phyloP scores from a whole-genome alignment of 2,329 filamentous ascomycete species.

The Diaporthe capsici region DNA sequence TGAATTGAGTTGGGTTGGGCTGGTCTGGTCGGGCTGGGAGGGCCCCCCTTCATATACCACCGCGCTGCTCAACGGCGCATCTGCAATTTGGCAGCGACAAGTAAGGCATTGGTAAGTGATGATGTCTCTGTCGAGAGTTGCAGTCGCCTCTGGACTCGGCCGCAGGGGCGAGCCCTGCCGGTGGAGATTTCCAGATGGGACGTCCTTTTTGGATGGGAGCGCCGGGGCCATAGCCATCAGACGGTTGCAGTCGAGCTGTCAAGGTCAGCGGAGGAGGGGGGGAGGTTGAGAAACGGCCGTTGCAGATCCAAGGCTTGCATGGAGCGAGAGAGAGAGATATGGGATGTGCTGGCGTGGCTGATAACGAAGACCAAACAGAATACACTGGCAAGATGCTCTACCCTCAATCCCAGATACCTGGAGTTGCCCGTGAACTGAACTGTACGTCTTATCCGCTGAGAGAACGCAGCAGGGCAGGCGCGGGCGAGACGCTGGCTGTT shows the following conservation, averaged over 20 bases:
- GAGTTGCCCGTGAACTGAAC: not conserved
- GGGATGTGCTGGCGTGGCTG: not conserved
- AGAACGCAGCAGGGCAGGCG: not conserved
- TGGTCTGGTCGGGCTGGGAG: not conserved
- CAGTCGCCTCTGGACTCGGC: not conserved
- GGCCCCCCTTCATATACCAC: not conserved
- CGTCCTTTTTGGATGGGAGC: conserved; percentile 13
- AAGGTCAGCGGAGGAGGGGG: not conserved
- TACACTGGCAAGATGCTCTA: not conserved
- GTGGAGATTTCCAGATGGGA: not conserved
- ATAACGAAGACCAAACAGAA: not conserved
- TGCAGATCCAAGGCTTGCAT: no score
- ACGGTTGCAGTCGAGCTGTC: conserved; percentile 23
- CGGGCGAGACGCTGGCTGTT: not conserved
- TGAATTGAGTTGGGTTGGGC: not conserved
- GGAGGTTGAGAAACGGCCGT: not conserved
- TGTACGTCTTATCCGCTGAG: not conserved
- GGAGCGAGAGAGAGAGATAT: not conserved
- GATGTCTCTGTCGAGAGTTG: not conserved
- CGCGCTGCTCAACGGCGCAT: not conserved
- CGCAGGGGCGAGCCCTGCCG: conserved; percentile 19
- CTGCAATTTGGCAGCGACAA: not conserved
- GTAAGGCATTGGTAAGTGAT: not conserved
- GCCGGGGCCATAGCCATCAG: not conserved
- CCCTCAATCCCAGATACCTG: not conserved